Evolutionary conservation across 2,329 filamentous ascomycete species (phyloP).

Genomic region (Exophiala phaeomuriformis): DNA sequence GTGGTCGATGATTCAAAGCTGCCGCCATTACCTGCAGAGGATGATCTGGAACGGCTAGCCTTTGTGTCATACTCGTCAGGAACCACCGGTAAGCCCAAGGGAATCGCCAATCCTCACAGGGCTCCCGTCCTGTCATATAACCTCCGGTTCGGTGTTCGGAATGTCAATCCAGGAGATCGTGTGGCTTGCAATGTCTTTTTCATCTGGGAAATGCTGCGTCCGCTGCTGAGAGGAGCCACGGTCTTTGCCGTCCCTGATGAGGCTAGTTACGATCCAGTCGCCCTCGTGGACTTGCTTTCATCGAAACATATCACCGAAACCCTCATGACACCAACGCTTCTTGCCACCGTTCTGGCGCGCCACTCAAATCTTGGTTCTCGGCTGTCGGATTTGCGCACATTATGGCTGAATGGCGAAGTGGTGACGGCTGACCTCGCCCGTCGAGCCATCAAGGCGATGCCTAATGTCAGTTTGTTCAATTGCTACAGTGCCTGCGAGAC

Average conservation of each 20-base stretch:
- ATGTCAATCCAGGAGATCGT: constrained; percentile 63
- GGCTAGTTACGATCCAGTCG: constrained; percentile 67
- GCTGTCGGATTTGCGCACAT: constrained; percentile 58
- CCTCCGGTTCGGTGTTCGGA: constrained; percentile 61
- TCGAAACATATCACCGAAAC: constrained; percentile 66
- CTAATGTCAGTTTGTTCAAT: constrained; percentile 63
- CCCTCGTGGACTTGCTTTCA: constrained; percentile 63
- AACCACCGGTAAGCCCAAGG: constrained; percentile 72
- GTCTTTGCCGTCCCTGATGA: constrained; percentile 69
- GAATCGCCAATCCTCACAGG: constrained; percentile 70
- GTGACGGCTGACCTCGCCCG: constrained; percentile 70
- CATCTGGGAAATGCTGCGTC: constrained; percentile 75
- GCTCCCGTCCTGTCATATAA: constrained; percentile 69
- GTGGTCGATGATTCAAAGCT: constrained; percentile 40
- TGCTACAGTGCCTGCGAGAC: constrained; percentile 79
- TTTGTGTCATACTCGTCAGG: constrained; percentile 79
- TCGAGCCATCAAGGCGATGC: constrained; percentile 59
- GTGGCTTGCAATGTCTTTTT: constrained; percentile 88
- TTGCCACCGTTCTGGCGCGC: constrained; percentile 65
- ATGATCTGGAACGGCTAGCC: constrained; percentile 65
- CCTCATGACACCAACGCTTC: constrained; percentile 72
- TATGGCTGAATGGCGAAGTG: constrained; percentile 79
- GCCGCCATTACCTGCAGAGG: constrained; percentile 51
- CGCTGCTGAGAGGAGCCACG: constrained; percentile 66
- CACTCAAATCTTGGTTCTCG: constrained; percentile 58